Base-by-base conservation (phyloP, 352 stramenopile species). In the Phytopythium helicoides region DNA sequence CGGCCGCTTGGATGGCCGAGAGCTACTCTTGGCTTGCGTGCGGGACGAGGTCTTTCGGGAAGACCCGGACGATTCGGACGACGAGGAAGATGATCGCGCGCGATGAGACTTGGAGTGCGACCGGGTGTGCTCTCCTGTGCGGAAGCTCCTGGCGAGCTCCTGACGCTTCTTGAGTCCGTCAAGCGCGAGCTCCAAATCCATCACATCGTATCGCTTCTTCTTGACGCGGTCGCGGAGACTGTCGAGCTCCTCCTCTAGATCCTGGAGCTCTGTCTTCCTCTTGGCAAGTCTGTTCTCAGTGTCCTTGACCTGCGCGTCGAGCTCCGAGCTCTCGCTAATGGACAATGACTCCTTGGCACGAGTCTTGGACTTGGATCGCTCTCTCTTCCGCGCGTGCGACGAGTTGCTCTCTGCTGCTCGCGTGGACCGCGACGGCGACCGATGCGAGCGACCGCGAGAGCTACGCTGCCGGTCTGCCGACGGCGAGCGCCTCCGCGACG, bases 181-280 rank as follows among this genome's bases (percentile, higher is more conserved):
- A 18, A 92, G 42, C 28, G 78, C 64, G 7, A 90, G 69, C 54
- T 88, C 58, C 40, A 89, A 58, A 35, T 91, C 77, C 62, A 76
- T 71, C 16, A 92, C 64, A 48, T 89, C 69, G 48, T 91, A 71
- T 44, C 72, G 71, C 52, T 87, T 85, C 7, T 45, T 49, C 6
- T 89, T 64, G 1, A 88, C 46, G 4, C 59, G 75, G 47, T 66
- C 58, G 42, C 71, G 33, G 6, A 92, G 35, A 16, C 62, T 47
- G 11, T 66, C 51, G 0, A 90, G 40, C 40, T 88, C 71, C n/a
- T 58, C 39, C 40, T 88, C 65, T 22, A 89, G 74, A n/a, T 83
- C 60, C 25, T 68, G 55, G 40, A 69, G 50, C 52, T 63, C 35
- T 21, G 36, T 14, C 52, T 63, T 50, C 51, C 67, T 42, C 63